Evolutionary conservation across 495 filamentous ascomycete genomes (phyloP).

Genomic region (Umbilicaria muhlenbergii): DNA sequence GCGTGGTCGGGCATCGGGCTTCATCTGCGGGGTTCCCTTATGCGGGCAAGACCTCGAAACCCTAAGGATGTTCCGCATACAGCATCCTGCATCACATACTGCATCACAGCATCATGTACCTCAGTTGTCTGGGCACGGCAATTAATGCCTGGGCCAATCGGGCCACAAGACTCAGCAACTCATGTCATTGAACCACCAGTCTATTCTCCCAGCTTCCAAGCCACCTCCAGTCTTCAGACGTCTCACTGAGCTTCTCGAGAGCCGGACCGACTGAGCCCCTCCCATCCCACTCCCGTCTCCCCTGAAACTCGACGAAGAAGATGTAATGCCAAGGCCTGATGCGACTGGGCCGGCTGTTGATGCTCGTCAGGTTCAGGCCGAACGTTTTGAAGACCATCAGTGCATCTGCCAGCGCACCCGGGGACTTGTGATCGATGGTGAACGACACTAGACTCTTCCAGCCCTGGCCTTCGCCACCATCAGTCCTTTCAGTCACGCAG

Average conservation of each 20-base stretch:
- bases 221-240: conserved; percentile 32
- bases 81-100: too few relatives aligned
- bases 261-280: conserved; percentile 35
- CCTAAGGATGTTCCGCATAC: too few relatives aligned
- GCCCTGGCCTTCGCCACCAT: conserved; percentile 10
- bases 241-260: conserved; percentile 29
- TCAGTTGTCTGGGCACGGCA: too few relatives aligned
- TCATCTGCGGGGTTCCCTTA: too few relatives aligned
- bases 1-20: too few relatives aligned
- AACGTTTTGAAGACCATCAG: conserved; percentile 59
- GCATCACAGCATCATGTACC: too few relatives aligned
- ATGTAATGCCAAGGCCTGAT: conserved; percentile 73
- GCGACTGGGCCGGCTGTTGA: conserved; percentile 71
- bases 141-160: too few relatives aligned
- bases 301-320: conserved; percentile 85
- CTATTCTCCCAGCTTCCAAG: conserved; percentile 36
- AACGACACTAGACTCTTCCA: conserved; percentile 70
- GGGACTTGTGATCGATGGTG: conserved; percentile 57
- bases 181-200: too few relatives aligned
- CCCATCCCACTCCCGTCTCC: conserved; percentile 30
- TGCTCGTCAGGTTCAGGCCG: conserved; percentile 74
- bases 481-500: not conserved
- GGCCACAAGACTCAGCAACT: too few relatives aligned
- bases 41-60: too few relatives aligned
- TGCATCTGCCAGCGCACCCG: conserved; percentile 69